phyloP scores from a whole-genome alignment of 192 early-diverging fungal genomes.

The Backusella westeae region DNA sequence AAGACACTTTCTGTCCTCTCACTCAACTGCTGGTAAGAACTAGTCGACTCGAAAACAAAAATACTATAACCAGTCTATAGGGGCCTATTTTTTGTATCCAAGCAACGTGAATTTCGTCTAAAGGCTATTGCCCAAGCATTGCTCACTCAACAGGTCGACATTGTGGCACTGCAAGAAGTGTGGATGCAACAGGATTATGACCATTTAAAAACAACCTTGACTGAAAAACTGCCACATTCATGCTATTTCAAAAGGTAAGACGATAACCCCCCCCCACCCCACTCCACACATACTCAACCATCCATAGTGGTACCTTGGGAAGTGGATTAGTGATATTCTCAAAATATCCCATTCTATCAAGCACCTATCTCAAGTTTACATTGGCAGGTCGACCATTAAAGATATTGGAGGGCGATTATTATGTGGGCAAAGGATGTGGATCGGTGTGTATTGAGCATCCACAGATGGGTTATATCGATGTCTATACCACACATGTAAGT shows the following conservation, averaged over 20 bases:
- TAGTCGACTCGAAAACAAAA: not conserved
- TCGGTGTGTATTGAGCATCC: constrained; percentile 50
- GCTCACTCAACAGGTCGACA: constrained; percentile 20
- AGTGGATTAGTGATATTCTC: constrained; percentile 46
- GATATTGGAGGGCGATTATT: constrained; percentile 54
- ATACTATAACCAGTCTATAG: not conserved
- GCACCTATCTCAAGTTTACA: constrained; percentile 41
- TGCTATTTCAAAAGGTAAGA: constrained; percentile 39
- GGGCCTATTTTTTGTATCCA: constrained; percentile 46
- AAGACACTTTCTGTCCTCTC: constrained; percentile 38
- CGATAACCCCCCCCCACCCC: too few relatives aligned
- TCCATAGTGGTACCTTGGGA: constrained; percentile 32
- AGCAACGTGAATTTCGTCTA: constrained; percentile 40
- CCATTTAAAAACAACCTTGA: constrained; percentile 15
- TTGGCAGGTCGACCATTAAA: constrained; percentile 51
- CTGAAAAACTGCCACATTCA: constrained; percentile 24
- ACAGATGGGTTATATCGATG: constrained; percentile 45
- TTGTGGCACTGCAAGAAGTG: constrained; percentile 46
- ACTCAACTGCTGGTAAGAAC: constrained; percentile 51
- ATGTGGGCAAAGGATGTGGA: constrained; percentile 52
- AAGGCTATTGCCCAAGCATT: constrained; percentile 46
- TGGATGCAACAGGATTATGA: constrained; percentile 42
- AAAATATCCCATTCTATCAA: constrained; percentile 43
- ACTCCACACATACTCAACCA: too few relatives aligned
- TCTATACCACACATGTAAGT: constrained; percentile 60